A percentile compares a stretch with the other conserved stretches of the same genome.
Evolutionary conservation across 371 early-diverging fungal species (phyloP).

Genomic region (Basidiobolus meristosporus): DNA sequence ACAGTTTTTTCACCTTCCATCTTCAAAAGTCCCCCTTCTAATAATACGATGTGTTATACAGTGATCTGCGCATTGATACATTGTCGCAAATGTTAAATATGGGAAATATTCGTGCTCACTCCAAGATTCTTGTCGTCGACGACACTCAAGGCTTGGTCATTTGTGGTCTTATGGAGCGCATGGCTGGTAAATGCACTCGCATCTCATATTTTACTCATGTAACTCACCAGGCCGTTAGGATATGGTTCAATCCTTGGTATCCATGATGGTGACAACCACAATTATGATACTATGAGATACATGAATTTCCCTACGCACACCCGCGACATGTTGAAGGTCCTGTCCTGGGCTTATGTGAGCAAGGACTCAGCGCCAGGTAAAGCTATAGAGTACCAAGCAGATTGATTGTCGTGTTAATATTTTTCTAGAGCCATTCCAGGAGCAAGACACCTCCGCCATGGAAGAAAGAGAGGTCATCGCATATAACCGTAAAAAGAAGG

Average conservation of each 20-base stretch:
- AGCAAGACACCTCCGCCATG: conserved; percentile 9
- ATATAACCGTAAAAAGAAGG: conserved; percentile 15
- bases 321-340: conserved; percentile 27
- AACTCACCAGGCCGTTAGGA: conserved; percentile 4
- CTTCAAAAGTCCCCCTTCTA: background rate
- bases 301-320: conserved; percentile 46
- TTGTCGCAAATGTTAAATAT: conserved; percentile 71
- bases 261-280: conserved; percentile 55
- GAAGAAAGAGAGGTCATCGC: conserved; percentile 8
- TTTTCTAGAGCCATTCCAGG: conserved; percentile 11
- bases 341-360: too few relatives aligned
- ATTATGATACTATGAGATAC: conserved; percentile 57
- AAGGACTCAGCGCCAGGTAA: too few relatives aligned
- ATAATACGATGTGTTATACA: conserved; percentile 5
- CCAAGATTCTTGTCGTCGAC: conserved; percentile 60
- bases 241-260: conserved; percentile 39
- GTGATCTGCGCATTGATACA: conserved; percentile 76
- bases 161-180: conserved; percentile 63
- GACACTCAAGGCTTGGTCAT: conserved; percentile 75
- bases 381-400: background rate
- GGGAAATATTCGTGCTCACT: conserved; percentile 60
- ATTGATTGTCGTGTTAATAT: background rate
- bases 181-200: conserved; percentile 24
- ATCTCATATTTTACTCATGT: conserved; percentile 1
- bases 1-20: conserved; percentile 5